Percentiles rank a stretch among this genome's conserved stretches.
Evolutionary conservation across 352 stramenopile genomes (phyloP).

Genomic region (Globisporangium iwayamae): DNA sequence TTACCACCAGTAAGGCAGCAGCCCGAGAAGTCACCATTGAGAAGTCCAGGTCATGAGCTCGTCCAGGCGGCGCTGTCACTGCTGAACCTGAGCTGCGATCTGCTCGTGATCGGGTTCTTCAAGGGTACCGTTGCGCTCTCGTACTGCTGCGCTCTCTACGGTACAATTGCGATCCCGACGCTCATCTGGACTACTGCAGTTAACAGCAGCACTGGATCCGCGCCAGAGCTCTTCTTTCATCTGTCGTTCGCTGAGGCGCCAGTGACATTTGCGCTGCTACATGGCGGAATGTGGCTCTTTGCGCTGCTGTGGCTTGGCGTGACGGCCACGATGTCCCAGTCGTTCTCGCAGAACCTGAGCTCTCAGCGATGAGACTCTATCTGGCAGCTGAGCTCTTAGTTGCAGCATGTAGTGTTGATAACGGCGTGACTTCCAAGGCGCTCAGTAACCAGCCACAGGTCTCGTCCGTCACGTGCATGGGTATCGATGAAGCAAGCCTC

Average conservation of each 20-base stretch:
- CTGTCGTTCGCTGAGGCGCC: not conserved
- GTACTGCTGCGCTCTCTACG: conserved; percentile 14
- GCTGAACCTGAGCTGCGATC: conserved; percentile 13
- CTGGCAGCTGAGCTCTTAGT: not conserved
- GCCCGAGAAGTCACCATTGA: not conserved
- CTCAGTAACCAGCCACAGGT: no score
- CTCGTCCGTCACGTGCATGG: not conserved
- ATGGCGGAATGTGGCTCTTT: not conserved
- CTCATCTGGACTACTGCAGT: conserved; percentile 2
- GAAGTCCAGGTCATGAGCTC: not conserved
- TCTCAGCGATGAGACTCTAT: not conserved
- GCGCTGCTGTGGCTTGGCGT: conserved; percentile 10
- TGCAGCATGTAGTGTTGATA: no score
- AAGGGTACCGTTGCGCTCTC: conserved; percentile 8
- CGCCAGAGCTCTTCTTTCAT: not conserved
- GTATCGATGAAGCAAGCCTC: not conserved
- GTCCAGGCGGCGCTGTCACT: not conserved
- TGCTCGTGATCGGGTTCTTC: conserved; percentile 14
- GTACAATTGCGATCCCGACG: not conserved
- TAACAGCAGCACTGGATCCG: not conserved
- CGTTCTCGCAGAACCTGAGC: conserved; percentile 8
- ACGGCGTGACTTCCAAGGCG: no score
- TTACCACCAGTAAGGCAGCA: not conserved
- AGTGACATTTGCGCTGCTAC: not conserved
- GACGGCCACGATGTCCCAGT: conserved; percentile 6